phyloP scores from a whole-genome alignment of 1,284 basidiomycete genomes.

The Puccinia triticina region DNA sequence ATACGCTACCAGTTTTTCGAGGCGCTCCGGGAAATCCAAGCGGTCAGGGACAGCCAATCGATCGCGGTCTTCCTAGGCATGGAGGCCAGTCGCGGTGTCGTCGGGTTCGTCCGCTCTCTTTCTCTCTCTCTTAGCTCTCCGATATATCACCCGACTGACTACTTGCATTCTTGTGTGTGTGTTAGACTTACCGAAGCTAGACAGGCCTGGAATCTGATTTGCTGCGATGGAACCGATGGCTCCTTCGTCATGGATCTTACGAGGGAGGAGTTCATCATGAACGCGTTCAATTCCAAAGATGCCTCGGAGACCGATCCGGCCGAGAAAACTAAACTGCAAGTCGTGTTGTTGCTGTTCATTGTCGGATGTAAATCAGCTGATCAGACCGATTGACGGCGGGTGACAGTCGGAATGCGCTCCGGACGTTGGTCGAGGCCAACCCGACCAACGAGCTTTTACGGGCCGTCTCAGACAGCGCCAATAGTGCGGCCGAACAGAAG shows the following conservation, averaged over 20 bases:
- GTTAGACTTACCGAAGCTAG: slow-evolving; percentile 21
- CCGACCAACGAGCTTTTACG: slow-evolving; percentile 35
- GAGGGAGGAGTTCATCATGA: slow-evolving; percentile 41
- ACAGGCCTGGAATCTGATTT: slow-evolving; percentile 35
- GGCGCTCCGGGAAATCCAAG: slow-evolving; percentile 25
- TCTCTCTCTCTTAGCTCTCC: background rate
- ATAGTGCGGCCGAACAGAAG: background rate
- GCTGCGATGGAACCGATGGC: background rate
- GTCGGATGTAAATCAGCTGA: background rate
- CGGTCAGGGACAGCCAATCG: slow-evolving; percentile 16
- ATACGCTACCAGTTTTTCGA: slow-evolving; percentile 30
- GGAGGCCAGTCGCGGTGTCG: slow-evolving; percentile 27
- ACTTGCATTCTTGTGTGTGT: background rate
- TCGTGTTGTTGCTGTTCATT: background rate
- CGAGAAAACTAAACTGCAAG: slow-evolving; percentile 35
- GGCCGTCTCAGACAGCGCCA: slow-evolving; percentile 27
- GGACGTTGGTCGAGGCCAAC: slow-evolving; percentile 31
- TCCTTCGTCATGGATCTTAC: slow-evolving; percentile 16
- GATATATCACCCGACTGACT: background rate
- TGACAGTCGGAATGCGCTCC: slow-evolving; percentile 26
- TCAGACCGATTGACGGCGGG: background rate
- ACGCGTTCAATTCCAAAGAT: slow-evolving; percentile 3
- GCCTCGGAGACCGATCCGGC: background rate
- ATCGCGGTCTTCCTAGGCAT: slow-evolving; percentile 20
- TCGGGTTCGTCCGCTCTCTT: slow-evolving; percentile 26